Percentiles rank a stretch among this genome's conserved stretches.
Conservation (phyloP, 352 stramenopile genomes). For the Globisporangium acanthophoron region DNA sequence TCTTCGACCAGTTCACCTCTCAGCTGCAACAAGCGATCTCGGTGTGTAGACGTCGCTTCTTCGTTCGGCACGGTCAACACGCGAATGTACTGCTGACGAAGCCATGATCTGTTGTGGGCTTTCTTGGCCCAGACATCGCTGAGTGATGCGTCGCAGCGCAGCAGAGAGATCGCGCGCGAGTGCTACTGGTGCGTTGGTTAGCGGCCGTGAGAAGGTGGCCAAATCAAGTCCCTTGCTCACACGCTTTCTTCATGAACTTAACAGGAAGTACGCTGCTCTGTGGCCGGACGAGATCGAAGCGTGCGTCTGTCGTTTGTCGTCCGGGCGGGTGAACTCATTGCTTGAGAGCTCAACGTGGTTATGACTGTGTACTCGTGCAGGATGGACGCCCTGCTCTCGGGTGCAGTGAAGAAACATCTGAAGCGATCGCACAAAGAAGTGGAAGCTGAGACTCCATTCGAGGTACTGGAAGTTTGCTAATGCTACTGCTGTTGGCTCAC, state of each 20-base stretch:
- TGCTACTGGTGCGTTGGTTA: slow-evolving; percentile 45
- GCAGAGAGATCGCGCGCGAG: slow-evolving; percentile 41
- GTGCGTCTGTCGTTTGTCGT: slow-evolving; percentile 14
- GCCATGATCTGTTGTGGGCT: background rate
- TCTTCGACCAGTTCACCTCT: slow-evolving; percentile 39
- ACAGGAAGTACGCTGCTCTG: slow-evolving; percentile 39
- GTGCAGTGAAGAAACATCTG: slow-evolving; percentile 61
- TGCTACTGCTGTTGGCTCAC: background rate
- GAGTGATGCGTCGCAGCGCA: slow-evolving; percentile 53
- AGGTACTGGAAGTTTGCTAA: slow-evolving; percentile 19
- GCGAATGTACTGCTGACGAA: background rate
- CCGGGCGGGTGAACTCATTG: too few species aligned
- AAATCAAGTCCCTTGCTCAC: background rate
- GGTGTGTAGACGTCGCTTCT: slow-evolving; percentile 13
- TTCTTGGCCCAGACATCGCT: slow-evolving; percentile 23
- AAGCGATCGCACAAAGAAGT: slow-evolving; percentile 39
- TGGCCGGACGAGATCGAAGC: slow-evolving; percentile 41
- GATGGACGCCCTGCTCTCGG: slow-evolving; percentile 34
- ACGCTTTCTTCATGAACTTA: background rate
- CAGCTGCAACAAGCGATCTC: slow-evolving; percentile 33
- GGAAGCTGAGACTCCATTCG: slow-evolving; percentile 17
- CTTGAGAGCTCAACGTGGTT: background rate
- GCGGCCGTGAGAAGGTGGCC: background rate
- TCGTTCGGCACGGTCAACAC: background rate
- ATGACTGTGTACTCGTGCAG: slow-evolving; percentile 12